Evolutionary conservation across 2,329 filamentous ascomycete genomes (phyloP).

Genomic region (Aaosphaeria pasadenensis): DNA sequence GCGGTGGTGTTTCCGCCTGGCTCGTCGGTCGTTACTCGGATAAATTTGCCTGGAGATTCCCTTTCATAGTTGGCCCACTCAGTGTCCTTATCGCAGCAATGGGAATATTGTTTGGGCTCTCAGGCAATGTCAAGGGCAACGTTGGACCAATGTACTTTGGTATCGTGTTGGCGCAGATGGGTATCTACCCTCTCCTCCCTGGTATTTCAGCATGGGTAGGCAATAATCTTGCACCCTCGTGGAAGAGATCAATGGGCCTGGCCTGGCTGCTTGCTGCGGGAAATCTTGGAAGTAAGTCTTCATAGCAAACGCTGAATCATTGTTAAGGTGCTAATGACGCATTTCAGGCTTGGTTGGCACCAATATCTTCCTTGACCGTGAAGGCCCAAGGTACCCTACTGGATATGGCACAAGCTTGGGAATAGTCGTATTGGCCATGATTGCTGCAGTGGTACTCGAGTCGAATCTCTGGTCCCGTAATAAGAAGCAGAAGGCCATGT

Average conservation of each 20-base stretch:
- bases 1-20: background rate
- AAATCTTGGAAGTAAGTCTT: slow-evolving; percentile 1
- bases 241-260: background rate
- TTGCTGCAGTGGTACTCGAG: no score
- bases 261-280: background rate
- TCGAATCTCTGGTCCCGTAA: no score
- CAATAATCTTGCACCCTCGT: background rate
- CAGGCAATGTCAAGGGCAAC: background rate
- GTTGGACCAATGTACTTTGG: background rate
- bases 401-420: no score
- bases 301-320: no score
- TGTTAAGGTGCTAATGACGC: no score
- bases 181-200: slow-evolving; percentile 1
- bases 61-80: background rate
- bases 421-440: no score
- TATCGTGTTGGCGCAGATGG: background rate
- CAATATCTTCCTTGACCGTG: no score
- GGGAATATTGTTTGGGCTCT: background rate
- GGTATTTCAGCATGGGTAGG: background rate
- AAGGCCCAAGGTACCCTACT: no score
- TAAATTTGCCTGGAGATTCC: background rate
- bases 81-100: background rate
- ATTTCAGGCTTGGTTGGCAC: no score
- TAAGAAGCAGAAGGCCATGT: no score
- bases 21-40: background rate